Conservation (phyloP, 2,329 filamentous ascomycete species). For the Ceratocystis ficicola region DNA sequence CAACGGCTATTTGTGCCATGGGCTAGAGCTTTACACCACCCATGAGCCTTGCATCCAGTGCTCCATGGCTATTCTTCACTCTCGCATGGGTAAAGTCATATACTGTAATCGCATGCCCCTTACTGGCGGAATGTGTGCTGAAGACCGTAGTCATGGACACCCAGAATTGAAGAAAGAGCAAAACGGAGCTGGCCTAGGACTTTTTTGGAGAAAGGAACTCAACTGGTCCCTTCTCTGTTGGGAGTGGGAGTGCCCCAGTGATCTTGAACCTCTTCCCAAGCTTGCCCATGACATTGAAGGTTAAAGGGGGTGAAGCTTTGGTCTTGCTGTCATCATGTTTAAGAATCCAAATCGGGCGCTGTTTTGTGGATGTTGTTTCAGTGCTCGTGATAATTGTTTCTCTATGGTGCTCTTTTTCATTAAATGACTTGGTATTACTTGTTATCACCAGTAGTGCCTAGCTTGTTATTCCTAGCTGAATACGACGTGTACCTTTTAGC, state of each 20-base stretch:
- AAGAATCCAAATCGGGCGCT: not conserved
- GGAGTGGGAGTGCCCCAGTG: constrained; percentile 51
- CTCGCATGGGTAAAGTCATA: constrained; percentile 74
- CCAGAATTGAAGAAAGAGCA: constrained; percentile 31
- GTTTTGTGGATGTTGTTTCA: not conserved
- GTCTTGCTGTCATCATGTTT: not conserved
- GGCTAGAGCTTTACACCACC: constrained; percentile 83
- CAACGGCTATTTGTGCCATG: constrained; percentile 86
- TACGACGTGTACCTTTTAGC: not conserved
- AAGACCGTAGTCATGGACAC: constrained; percentile 46
- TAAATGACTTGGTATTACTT: not conserved
- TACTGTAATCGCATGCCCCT: constrained; percentile 67
- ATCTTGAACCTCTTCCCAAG: constrained; percentile 28
- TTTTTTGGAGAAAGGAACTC: constrained; percentile 63
- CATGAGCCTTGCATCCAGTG: constrained; percentile 97
- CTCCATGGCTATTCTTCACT: constrained; percentile 91
- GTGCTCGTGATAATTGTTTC: not conserved
- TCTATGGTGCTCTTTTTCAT: not conserved
- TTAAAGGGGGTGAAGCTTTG: constrained; percentile 22
- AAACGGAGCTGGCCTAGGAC: constrained; percentile 49
- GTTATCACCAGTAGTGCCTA: not conserved
- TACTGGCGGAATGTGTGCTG: constrained; percentile 73
- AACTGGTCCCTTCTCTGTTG: constrained; percentile 79
- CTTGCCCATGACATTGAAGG: constrained; percentile 20
- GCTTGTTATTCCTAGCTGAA: not conserved